These are phyloP conservation scores for Madurella fahalii DNA, from an alignment of 2,329 filamentous ascomycete species.

Conservation along the genomic window DNA sequence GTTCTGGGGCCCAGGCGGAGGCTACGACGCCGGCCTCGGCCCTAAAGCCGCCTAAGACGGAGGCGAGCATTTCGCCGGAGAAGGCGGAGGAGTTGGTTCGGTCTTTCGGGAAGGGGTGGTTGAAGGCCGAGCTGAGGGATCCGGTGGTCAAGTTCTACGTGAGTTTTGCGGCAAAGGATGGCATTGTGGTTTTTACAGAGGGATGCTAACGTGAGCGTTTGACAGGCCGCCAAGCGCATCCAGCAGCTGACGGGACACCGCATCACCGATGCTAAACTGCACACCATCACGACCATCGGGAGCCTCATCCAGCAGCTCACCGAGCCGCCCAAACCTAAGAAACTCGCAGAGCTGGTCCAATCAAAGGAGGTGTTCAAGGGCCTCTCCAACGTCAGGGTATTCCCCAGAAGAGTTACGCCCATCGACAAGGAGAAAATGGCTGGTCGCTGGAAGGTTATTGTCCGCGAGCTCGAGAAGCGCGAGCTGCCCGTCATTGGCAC, in stretches of 20 bases:
- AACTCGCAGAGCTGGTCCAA: slow-evolving; percentile 60
- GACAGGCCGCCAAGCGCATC: slow-evolving; percentile 73
- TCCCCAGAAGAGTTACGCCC: slow-evolving; percentile 59
- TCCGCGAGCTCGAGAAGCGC: slow-evolving; percentile 32
- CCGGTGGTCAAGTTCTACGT: slow-evolving; percentile 68
- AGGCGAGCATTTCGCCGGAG: slow-evolving; percentile 27
- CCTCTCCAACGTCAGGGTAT: slow-evolving; percentile 68
- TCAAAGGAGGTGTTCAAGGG: slow-evolving; percentile 42
- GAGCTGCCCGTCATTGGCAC: slow-evolving; percentile 33
- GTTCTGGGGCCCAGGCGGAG: neutral
- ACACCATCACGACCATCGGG: slow-evolving; percentile 49
- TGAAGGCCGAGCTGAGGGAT: slow-evolving; percentile 53
- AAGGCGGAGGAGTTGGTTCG: slow-evolving; percentile 42
- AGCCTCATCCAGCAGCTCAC: slow-evolving; percentile 52
- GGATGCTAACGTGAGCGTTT: slow-evolving; percentile 13
- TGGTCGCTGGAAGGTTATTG: slow-evolving; percentile 38
- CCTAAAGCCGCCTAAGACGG: neutral
- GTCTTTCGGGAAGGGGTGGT: slow-evolving; percentile 54
- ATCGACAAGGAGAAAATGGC: slow-evolving; percentile 41
- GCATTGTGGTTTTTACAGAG: neutral
- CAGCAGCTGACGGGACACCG: slow-evolving; percentile 75
- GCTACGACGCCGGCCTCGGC: neutral
- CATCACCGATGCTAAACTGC: slow-evolving; percentile 67
- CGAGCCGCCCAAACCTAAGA: slow-evolving; percentile 52
- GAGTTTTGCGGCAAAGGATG: slow-evolving; percentile 28